phyloP scores from a whole-genome alignment of 495 filamentous ascomycete genomes.

The Trichocladium uniseriatum region DNA sequence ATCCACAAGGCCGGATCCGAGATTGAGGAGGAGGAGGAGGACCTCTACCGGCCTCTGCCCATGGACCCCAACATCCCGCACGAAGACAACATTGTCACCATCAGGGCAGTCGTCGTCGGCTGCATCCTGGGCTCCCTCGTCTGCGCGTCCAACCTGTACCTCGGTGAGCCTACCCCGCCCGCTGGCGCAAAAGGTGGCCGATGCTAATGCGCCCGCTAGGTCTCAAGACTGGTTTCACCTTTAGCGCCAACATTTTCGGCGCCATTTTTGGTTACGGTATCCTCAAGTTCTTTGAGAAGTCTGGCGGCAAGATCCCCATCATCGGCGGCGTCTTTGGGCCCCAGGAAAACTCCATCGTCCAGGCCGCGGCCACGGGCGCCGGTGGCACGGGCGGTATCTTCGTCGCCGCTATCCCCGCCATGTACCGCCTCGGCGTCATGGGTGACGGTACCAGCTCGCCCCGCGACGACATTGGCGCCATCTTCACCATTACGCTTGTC shows the following conservation, averaged over 20 bases:
- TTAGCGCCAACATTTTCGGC: conserved; percentile 49
- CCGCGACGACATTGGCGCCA: conserved; percentile 45
- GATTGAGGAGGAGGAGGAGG: conserved; percentile 24
- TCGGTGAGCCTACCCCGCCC: conserved; percentile 32
- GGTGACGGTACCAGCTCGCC: conserved; percentile 36
- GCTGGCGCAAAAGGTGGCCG: not conserved
- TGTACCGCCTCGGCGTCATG: conserved; percentile 51
- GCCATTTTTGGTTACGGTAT: conserved; percentile 61
- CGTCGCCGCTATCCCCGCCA: conserved; percentile 53
- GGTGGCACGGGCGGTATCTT: conserved; percentile 57
- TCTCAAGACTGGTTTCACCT: conserved; percentile 59
- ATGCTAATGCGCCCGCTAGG: conserved; percentile 19
- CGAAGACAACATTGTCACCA: conserved; percentile 45
- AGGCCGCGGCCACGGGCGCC: conserved; percentile 54
- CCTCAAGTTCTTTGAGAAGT: conserved; percentile 41
- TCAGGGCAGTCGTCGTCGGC: conserved; percentile 49
- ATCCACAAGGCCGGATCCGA: conserved; percentile 15
- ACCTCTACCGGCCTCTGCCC: conserved; percentile 39
- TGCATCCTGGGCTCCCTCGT: conserved; percentile 50
- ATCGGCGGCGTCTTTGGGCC: conserved; percentile 54
- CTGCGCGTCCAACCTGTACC: conserved; percentile 57
- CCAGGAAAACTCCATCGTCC: conserved; percentile 58
- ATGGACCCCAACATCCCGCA: conserved; percentile 34
- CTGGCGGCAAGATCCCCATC: conserved; percentile 44
- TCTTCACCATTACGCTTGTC: conserved; percentile 53